Base-by-base conservation (phyloP, 225 moss, liverwort and hornwort species). In the Polytrichum formosum region DNA sequence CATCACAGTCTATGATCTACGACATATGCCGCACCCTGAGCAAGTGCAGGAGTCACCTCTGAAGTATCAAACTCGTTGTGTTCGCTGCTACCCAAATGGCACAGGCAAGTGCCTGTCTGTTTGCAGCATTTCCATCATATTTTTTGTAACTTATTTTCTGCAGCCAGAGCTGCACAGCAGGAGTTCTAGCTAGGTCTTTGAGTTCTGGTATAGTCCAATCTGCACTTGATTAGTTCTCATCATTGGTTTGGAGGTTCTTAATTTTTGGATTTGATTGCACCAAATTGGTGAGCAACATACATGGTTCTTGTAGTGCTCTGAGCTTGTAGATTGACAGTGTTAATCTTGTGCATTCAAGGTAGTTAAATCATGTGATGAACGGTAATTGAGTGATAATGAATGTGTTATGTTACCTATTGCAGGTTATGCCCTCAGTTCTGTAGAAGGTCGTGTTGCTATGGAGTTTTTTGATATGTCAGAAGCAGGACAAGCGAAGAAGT, bases 381-480 rank as follows among this genome's bases (percentile, higher is more conserved):
- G 37, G 2, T 37, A 37, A 0, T 37, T 37, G 20, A 59, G 5
- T 21, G n/a, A 56, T 80, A 31, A 76, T 4, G 17, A 71, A 30
- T 73, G 58, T 18, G 21, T 30, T 71, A 28, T 61, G 37, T 55
- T 54, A 56, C 54, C n/a, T 61, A 56, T 80, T 67, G 21, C 90
- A 96, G 95, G 97, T 72, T 98, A 98, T 82, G 97, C 97, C 5
- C 84, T 98, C 23, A 98, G 97, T 85, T 98, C 97, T 53, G 92
- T 98, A 61, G 97, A 98, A 83, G 97, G 97, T n/a, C 92, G 97
- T 54, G 97, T 98, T 28, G 97, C 97, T 20, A 98, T 98, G 97
- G 97, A 98, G 69, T 98, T 98, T 78, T 98, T 94, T 76, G 97
- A 98, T 77, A 77, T 90, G 76, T 91, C 94, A 69, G 97, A 98